Percentiles rank a stretch among this genome's conserved stretches.
Evolutionary conservation across 768 basidiomycete species (phyloP).

Genomic region (Tulasnella sp.): DNA sequence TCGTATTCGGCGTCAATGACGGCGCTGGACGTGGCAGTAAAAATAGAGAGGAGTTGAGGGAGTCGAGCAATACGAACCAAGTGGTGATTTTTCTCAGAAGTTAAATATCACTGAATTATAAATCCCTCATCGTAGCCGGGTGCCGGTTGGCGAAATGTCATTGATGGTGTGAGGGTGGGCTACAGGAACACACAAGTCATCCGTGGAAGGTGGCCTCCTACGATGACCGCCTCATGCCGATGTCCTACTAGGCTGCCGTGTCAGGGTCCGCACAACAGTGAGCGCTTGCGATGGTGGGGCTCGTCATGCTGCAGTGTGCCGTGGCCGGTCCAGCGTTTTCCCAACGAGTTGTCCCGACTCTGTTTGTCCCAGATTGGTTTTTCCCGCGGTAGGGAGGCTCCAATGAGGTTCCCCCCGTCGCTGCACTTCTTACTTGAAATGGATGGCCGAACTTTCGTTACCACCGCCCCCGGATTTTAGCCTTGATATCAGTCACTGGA

Average conservation of each 20-base stretch:
- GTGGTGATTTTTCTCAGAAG: not conserved
- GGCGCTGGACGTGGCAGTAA: not conserved
- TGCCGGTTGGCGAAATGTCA: not conserved
- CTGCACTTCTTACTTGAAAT: not conserved
- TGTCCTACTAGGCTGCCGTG: not conserved
- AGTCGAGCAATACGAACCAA: not conserved
- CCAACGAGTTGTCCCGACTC: no score
- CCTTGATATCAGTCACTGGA: not conserved
- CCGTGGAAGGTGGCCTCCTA: not conserved
- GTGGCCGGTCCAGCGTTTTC: not conserved
- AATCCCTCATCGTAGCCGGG: not conserved
- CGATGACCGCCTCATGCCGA: not conserved
- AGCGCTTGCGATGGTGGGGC: slow-evolving; percentile 3
- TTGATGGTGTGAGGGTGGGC: not conserved
- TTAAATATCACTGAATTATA: not conserved
- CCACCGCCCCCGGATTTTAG: not conserved
- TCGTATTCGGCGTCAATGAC: not conserved
- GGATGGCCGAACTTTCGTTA: not conserved
- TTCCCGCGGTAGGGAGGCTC: not conserved
- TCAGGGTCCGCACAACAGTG: not conserved
- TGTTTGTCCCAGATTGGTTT: not conserved
- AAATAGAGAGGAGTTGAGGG: not conserved
- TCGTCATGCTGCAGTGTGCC: not conserved
- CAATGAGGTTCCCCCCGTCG: not conserved
- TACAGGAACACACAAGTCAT: not conserved